phyloP scores from a whole-genome alignment of 2,329 filamentous ascomycete genomes.

The Aspergillus awamori region DNA sequence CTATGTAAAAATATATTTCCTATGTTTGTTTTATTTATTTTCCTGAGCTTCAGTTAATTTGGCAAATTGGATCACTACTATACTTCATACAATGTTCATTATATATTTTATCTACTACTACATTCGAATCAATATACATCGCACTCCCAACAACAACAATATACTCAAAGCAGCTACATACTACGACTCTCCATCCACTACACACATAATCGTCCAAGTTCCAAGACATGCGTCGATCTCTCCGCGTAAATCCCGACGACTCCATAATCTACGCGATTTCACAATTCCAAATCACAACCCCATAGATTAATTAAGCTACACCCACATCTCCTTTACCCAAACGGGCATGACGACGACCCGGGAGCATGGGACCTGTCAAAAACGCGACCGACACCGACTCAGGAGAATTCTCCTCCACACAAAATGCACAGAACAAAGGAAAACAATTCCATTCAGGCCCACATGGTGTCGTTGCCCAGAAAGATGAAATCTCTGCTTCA shows the following conservation, averaged over 20 bases:
- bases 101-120: too few relatives aligned
- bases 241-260: neutral
- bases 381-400: neutral
- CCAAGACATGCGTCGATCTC: neutral
- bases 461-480: neutral
- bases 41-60: neutral
- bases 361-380: slow-evolving; percentile 2
- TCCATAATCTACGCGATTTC: neutral
- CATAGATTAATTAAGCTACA: neutral
- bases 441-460: slow-evolving; percentile 1
- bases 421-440: neutral
- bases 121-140: neutral
- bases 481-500: neutral
- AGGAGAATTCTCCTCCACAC: neutral
- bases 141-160: neutral
- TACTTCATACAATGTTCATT: too few relatives aligned
- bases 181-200: neutral
- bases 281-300: slow-evolving; percentile 10
- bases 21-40: neutral
- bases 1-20: slow-evolving; percentile 19
- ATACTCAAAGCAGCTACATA: neutral
- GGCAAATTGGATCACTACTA: too few relatives aligned
- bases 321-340: neutral
- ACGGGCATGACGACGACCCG: neutral
- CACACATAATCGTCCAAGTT: neutral